Conservation (phyloP, 345 rosid species). For the Streptanthus diversifolius region DNA sequence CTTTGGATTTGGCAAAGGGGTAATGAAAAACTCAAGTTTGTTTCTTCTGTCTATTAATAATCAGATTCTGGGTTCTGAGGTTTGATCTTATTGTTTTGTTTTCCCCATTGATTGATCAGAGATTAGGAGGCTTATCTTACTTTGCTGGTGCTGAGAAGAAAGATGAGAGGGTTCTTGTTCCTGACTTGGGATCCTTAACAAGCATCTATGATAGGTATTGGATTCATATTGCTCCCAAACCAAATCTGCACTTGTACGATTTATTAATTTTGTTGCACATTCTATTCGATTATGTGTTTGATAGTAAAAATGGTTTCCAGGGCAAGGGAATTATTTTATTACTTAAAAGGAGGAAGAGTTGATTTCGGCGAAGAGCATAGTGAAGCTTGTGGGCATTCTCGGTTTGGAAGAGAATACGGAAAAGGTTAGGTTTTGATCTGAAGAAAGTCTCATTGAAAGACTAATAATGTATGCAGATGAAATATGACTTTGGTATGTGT, state of each 20-base stretch:
- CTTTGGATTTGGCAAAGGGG: conserved; percentile 99
- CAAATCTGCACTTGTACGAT: not conserved
- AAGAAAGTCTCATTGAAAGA: not conserved
- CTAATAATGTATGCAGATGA: not conserved
- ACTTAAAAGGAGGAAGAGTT: conserved; percentile 87
- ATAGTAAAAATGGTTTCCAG: conserved; percentile 16
- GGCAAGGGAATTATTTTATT: conserved; percentile 95
- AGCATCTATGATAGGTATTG: conserved; percentile 82
- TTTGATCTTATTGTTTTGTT: conserved; percentile 10
- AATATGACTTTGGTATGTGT: conserved; percentile 17
- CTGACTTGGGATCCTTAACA: conserved; percentile 95
- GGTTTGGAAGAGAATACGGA: conserved; percentile 74
- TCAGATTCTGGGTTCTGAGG: conserved; percentile 1
- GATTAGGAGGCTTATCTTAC: conserved; percentile 83
- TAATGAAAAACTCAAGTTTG: conserved; percentile 6
- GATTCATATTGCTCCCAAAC: not conserved
- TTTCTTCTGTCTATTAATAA: not conserved
- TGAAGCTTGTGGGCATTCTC: conserved; percentile 80
- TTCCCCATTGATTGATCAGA: conserved; percentile 39
- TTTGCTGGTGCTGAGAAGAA: conserved; percentile 99
- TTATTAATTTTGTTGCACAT: not conserved
- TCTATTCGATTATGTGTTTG: not conserved
- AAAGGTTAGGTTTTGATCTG: conserved; percentile 46
- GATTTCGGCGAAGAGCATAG: conserved; percentile 97
- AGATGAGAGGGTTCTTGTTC: conserved; percentile 92